Evolutionary conservation across 345 rosid species (phyloP).

Genomic region (Carallia brachiata): DNA sequence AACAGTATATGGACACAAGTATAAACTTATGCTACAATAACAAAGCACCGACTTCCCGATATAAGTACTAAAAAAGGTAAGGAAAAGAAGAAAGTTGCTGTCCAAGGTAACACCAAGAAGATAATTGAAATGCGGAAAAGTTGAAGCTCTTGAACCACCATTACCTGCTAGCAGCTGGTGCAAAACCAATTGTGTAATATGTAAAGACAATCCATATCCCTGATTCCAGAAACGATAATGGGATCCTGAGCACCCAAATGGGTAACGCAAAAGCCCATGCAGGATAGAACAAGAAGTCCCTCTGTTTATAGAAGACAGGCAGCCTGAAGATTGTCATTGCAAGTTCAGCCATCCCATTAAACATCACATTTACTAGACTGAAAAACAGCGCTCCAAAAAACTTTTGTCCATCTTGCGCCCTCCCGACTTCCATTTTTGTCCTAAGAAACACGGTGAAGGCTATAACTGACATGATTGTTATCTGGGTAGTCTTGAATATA

Average conservation of each 20-base stretch:
- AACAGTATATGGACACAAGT: too few relatives aligned
- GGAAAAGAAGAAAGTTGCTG: neutral
- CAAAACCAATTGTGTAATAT: slow-evolving; percentile 49
- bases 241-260: slow-evolving; percentile 46
- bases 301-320: slow-evolving; percentile 44
- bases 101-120: neutral
- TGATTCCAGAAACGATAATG: slow-evolving; percentile 42
- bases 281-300: slow-evolving; percentile 46
- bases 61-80: neutral
- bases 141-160: neutral
- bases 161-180: slow-evolving; percentile 47
- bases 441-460: slow-evolving; percentile 41
- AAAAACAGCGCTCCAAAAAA: slow-evolving; percentile 45
- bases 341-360: slow-evolving; percentile 54
- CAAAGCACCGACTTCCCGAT: neutral
- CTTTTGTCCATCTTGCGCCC: slow-evolving; percentile 37
- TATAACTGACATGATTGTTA: slow-evolving; percentile 40
- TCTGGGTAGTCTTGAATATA: slow-evolving; percentile 44
- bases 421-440: slow-evolving; percentile 42
- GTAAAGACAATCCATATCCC: slow-evolving; percentile 46
- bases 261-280: slow-evolving; percentile 50
- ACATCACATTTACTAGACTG: slow-evolving; percentile 51
- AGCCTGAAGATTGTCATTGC: slow-evolving; percentile 47
- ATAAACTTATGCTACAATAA: too few relatives aligned
- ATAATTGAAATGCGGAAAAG: neutral